A percentile compares a stretch with the other conserved stretches of the same genome.
phyloP scores from a whole-genome alignment of 208 protist species.

The Leishmania major region DNA sequence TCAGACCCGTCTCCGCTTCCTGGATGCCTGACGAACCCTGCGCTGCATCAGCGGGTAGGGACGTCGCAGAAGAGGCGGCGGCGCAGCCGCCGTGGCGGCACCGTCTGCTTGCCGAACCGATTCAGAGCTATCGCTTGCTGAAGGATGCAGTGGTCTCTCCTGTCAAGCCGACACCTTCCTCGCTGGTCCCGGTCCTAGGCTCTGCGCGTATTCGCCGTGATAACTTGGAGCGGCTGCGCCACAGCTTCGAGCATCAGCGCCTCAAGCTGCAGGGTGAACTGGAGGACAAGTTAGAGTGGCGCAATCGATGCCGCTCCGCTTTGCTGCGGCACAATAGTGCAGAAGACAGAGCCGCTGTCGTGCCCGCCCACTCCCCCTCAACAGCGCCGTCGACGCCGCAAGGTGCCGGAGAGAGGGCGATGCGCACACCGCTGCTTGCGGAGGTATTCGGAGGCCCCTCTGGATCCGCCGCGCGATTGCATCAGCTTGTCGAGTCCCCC shows the following conservation, averaged over 20 bases:
- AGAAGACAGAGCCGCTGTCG: background rate
- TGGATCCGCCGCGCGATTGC: background rate
- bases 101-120: slow-evolving; percentile 36
- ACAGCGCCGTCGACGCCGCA: background rate
- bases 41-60: too few species aligned
- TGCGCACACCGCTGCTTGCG: background rate
- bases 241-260: slow-evolving; percentile 66
- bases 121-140: slow-evolving; percentile 52
- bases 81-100: background rate
- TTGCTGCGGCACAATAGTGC: slow-evolving; percentile 26
- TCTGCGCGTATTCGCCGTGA: slow-evolving; percentile 8
- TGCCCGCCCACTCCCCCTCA: background rate
- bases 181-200: background rate
- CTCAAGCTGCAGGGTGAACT: slow-evolving; percentile 55
- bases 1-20: background rate
- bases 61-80: background rate
- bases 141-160: slow-evolving; percentile 22
- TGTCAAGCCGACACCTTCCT: background rate
- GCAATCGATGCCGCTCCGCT: slow-evolving; percentile 48
- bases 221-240: slow-evolving; percentile 35
- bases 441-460: slow-evolving; percentile 9
- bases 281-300: slow-evolving; percentile 52
- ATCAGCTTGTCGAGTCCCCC: too few species aligned
- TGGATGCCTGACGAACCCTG: background rate
- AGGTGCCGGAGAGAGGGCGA: background rate